Conservation (phyloP, 73 alveolate genomes). For the Paramecium pentaurelia region DNA sequence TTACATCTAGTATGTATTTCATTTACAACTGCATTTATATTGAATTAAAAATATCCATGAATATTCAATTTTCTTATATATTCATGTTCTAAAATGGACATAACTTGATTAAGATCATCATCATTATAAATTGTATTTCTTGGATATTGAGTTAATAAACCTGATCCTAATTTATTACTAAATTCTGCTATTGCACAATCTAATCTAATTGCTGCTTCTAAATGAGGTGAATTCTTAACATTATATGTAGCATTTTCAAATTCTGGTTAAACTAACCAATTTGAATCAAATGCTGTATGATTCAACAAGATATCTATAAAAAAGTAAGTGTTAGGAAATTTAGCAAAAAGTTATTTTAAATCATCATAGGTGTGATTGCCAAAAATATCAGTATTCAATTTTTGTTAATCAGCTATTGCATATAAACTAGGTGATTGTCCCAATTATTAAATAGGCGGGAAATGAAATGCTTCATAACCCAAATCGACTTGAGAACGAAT, state of each 20-base stretch:
- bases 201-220: slow-evolving; percentile 81
- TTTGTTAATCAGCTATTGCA: slow-evolving; percentile 75
- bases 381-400: slow-evolving; percentile 73
- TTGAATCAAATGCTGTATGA: slow-evolving; percentile 90
- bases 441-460: slow-evolving; percentile 81
- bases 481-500: slow-evolving; percentile 64
- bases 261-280: slow-evolving; percentile 70
- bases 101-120: slow-evolving; percentile 73
- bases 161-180: slow-evolving; percentile 74
- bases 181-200: slow-evolving; percentile 82
- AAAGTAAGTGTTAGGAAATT: slow-evolving; percentile 51
- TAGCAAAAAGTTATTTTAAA: slow-evolving; percentile 58
- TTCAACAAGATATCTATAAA: slow-evolving; percentile 90
- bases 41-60: slow-evolving; percentile 20
- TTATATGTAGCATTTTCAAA: slow-evolving; percentile 90
- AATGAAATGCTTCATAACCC: slow-evolving; percentile 80
- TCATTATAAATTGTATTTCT: slow-evolving; percentile 83
- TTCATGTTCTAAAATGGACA: slow-evolving; percentile 67
- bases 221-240: slow-evolving; percentile 85
- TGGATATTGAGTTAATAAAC: slow-evolving; percentile 66
- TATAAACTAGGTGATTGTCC: slow-evolving; percentile 77
- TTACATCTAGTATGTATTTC: neutral
- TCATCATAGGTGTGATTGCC: slow-evolving; percentile 55
- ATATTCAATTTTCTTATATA: neutral
- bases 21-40: neutral